Base-by-base conservation (phyloP, 2,329 filamentous ascomycete species). In the Claviceps humidiphila region DNA sequence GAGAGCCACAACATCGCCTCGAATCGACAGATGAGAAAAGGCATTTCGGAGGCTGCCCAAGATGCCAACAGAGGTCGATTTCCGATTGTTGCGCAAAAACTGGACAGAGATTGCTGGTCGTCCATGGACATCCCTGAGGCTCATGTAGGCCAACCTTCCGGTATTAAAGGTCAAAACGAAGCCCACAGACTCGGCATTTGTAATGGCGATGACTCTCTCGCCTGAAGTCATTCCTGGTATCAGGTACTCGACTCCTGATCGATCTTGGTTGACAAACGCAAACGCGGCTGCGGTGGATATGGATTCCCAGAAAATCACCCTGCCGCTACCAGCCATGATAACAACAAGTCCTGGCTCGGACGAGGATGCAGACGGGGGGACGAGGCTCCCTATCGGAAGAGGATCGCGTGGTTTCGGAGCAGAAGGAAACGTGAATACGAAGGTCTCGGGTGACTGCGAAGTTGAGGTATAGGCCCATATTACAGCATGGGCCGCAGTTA, bases 241-340 rank as follows among this genome's bases (percentile, higher is more conserved):
- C 2, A 73, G 72, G 46, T 87, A 81, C 61, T 94, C 88, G 16
- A 95, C 80, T 16, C 87, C 87, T 57, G 82, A 84, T 58, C 86
- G 82, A 61, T 87, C 86, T 64, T 94, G 85, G 58, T 86, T 84
- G 61, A 91, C 87, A 42, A 94, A 80, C 56, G 87, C 87, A 52
- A 94, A 76, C 1, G 88, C 89, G 41, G 89, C 87, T 9, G 89
- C 89, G 66, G 83, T 89, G 52, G 91, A 89, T 57, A 97, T 87
- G 41, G 89, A 94, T 65, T 97, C 93, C 89, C 93, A 97, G 67
- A 93, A 97, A 45, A 88, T 84, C 50, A 97, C 81, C 66, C 84
- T 90, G 50, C 93, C 93, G 48, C 77, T 89, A 17, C 80, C 80
- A 13, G 91, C 87, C 71, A 91, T 87, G 40, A 97, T 77, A 40